Conservation (phyloP, 2,329 filamentous ascomycete genomes). For the Xylaria sp. region DNA sequence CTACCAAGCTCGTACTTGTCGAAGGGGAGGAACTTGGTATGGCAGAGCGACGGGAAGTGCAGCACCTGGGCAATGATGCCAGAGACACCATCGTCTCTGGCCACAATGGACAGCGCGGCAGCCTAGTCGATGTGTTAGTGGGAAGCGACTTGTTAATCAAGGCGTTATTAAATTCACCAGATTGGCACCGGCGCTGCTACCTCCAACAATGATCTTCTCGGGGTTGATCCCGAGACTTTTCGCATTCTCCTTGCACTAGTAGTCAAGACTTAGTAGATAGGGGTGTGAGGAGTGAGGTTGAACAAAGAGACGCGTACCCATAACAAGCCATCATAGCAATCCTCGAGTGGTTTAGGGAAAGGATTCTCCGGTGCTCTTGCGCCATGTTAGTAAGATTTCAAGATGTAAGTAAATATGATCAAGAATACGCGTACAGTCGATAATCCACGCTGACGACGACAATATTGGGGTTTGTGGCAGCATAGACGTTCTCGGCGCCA, state of each 20-base stretch:
- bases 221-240: constrained; percentile 32
- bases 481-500: constrained; percentile 51
- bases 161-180: constrained; percentile 17
- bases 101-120: constrained; percentile 20
- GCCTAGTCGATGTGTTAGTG: constrained; percentile 18
- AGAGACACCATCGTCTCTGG: constrained; percentile 28
- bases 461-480: constrained; percentile 49
- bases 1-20: constrained; percentile 37
- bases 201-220: constrained; percentile 34
- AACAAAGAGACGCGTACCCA: constrained; percentile 47
- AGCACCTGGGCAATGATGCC: constrained; percentile 37
- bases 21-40: constrained; percentile 33
- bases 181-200: constrained; percentile 36
- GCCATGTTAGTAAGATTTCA: constrained; percentile 37
- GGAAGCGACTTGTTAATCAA: background rate
- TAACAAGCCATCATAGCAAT: constrained; percentile 61
- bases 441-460: constrained; percentile 55
- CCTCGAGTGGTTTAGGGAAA: constrained; percentile 61
- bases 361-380: constrained; percentile 62
- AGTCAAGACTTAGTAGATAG: background rate
- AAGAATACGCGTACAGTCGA: constrained; percentile 47
- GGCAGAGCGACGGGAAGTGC: constrained; percentile 35
- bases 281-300: background rate
- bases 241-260: constrained; percentile 33
- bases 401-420: background rate